A percentile compares a stretch with the other conserved stretches of the same genome.
phyloP scores from a whole-genome alignment of 2,329 filamentous ascomycete genomes.

The Epichloe sp. region DNA sequence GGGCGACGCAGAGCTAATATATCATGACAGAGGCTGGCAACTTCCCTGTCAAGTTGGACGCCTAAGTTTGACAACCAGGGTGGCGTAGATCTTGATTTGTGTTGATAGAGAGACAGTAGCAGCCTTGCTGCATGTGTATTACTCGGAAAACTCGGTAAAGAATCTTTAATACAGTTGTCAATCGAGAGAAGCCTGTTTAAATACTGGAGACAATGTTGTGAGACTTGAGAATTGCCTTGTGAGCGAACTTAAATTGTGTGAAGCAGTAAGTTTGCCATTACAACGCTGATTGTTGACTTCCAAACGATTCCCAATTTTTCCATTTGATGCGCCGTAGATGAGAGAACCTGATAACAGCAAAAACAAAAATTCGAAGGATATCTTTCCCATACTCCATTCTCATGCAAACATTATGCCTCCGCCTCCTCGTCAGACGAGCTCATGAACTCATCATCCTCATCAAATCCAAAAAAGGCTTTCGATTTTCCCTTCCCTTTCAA shows the following conservation, averaged over 20 bases:
- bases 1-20: conserved; percentile 11
- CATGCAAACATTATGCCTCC: not conserved
- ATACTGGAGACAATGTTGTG: conserved; percentile 1
- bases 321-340: not conserved
- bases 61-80: conserved; percentile 25
- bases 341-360: not conserved
- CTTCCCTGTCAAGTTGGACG: conserved; percentile 53
- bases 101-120: conserved; percentile 17
- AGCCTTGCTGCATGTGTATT: conserved; percentile 25
- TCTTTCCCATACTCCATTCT: not conserved
- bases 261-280: not conserved
- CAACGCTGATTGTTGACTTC: not conserved
- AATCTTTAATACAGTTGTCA: conserved; percentile 14
- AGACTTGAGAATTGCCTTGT: not conserved
- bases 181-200: conserved; percentile 5
- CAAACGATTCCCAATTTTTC: not conserved
- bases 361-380: not conserved
- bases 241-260: not conserved
- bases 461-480: conserved; percentile 61
- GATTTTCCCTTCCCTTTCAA: conserved; percentile 23
- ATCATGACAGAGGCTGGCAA: conserved; percentile 46
- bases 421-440: conserved; percentile 51
- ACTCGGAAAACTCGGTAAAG: conserved; percentile 18
- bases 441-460: conserved; percentile 66
- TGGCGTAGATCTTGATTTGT: conserved; percentile 9